Evolutionary conservation across 345 rosid genomes (phyloP).

Genomic region (Heritiera fomes): DNA sequence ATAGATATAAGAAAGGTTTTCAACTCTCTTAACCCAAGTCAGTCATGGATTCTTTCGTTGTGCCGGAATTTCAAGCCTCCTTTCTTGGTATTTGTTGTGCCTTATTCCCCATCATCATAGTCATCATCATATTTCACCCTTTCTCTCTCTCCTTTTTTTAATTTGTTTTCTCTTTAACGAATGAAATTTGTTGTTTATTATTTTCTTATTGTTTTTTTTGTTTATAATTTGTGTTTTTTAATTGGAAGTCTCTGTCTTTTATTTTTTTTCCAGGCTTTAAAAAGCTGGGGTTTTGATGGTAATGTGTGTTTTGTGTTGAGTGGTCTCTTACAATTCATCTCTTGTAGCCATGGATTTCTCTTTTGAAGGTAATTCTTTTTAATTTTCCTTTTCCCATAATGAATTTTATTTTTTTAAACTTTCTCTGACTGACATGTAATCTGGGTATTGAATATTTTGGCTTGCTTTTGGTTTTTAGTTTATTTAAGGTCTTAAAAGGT

Average conservation of each 20-base stretch:
- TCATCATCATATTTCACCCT: background rate
- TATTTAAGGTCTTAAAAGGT: slow-evolving; percentile 24
- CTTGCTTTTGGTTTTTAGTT: background rate
- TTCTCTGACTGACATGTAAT: background rate
- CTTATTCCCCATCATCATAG: slow-evolving; percentile 1
- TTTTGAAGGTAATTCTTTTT: slow-evolving; percentile 11
- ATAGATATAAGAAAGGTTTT: background rate
- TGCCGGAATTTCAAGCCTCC: slow-evolving; percentile 3
- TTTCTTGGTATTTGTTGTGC: slow-evolving; percentile 22
- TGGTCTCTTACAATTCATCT: background rate
- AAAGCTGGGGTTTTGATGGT: slow-evolving; percentile 21
- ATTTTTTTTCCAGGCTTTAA: slow-evolving; percentile 6
- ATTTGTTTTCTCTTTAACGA: background rate
- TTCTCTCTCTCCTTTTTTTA: background rate
- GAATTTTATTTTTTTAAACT: background rate
- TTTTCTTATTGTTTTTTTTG: background rate
- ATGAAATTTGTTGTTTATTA: background rate
- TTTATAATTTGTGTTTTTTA: slow-evolving; percentile 1
- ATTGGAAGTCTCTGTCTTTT: background rate
- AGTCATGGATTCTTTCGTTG: slow-evolving; percentile 21
- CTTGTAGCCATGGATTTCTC: slow-evolving; percentile 14
- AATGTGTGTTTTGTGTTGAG: slow-evolving; percentile 19
- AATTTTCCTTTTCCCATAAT: too few relatives aligned
- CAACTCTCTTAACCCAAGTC: slow-evolving; percentile 3
- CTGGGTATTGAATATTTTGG: slow-evolving; percentile 5